These are phyloP conservation scores for Neofusicoccum laricinum DNA, from an alignment of 2,329 filamentous ascomycete genomes.

Conservation along the genomic window DNA sequence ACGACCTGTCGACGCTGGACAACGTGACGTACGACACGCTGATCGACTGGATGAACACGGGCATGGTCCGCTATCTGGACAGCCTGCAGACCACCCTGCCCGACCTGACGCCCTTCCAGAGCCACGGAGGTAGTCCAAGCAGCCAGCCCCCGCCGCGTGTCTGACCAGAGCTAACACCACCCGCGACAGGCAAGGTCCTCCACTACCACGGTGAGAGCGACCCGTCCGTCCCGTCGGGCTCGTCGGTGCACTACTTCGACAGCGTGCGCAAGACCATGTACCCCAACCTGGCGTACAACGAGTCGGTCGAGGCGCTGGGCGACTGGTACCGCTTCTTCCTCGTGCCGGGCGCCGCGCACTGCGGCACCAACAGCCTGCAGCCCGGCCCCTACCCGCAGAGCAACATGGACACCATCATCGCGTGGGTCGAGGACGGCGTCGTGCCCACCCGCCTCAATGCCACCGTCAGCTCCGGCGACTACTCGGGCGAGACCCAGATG, in stretches of 20 bases:
- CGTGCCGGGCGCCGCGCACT: constrained; percentile 18
- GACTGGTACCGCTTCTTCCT: constrained; percentile 56
- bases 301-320: constrained; percentile 35
- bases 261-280: constrained; percentile 54
- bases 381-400: constrained; percentile 18
- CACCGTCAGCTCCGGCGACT: constrained; percentile 30
- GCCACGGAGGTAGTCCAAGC: constrained; percentile 39
- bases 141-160: fast-evolving
- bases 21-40: constrained; percentile 56
- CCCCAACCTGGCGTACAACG: constrained; percentile 10
- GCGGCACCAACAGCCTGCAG: constrained; percentile 18
- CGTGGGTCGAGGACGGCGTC: constrained; percentile 24
- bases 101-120: constrained; percentile 51
- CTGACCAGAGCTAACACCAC: neutral
- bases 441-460: constrained; percentile 39
- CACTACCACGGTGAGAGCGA: constrained; percentile 59
- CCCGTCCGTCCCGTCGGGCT: constrained; percentile 50
- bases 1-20: constrained; percentile 19
- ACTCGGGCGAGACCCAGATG: constrained; percentile 34
- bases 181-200: constrained; percentile 46
- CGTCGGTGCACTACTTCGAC: constrained; percentile 56
- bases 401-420: constrained; percentile 18
- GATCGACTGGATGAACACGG: constrained; percentile 51
- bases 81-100: constrained; percentile 54
- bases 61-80: constrained; percentile 47